A percentile compares a stretch with the other conserved stretches of the same genome.
These are phyloP conservation scores for Brassica nigra DNA, from an alignment of 345 rosid genomes.

Conservation along the genomic window DNA sequence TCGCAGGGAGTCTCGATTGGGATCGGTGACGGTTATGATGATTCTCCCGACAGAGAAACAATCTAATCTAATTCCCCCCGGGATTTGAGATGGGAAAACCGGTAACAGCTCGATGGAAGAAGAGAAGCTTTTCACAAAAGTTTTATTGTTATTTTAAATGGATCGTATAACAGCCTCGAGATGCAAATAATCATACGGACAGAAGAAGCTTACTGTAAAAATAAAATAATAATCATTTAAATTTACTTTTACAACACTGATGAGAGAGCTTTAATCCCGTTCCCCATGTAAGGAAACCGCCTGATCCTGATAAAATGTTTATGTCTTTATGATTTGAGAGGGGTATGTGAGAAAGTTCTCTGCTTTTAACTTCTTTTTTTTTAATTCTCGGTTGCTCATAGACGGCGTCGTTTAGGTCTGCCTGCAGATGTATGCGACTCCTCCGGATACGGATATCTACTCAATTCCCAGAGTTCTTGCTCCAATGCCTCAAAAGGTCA, in stretches of 20 bases:
- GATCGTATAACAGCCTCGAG: constrained; percentile 27
- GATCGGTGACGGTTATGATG: constrained; percentile 24
- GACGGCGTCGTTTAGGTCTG: not conserved
- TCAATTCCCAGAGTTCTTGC: constrained; percentile 85
- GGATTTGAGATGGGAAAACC: constrained; percentile 40
- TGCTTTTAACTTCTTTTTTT: not conserved
- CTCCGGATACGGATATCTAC: constrained; percentile 88
- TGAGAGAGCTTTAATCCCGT: constrained; percentile 8
- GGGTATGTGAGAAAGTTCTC: constrained; percentile 39
- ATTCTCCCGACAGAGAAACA: constrained; percentile 43
- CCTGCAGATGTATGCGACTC: constrained; percentile 88
- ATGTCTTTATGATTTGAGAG: constrained; percentile 77
- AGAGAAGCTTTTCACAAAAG: not conserved
- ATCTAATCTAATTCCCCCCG: constrained; percentile 1
- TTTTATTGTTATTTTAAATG: too few relatives aligned
- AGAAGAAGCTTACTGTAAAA: too few relatives aligned
- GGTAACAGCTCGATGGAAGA: constrained; percentile 16
- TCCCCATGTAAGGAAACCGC: too few relatives aligned
- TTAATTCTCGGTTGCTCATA: not conserved
- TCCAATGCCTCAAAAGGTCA: constrained; percentile 85
- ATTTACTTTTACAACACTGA: too few relatives aligned
- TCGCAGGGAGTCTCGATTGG: constrained; percentile 10
- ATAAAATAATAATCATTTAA: too few relatives aligned
- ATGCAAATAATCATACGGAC: constrained; percentile 12
- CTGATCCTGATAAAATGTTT: too few relatives aligned